Conservation (phyloP, 2,329 filamentous ascomycete genomes). For the Aspergillus fijiensis region DNA sequence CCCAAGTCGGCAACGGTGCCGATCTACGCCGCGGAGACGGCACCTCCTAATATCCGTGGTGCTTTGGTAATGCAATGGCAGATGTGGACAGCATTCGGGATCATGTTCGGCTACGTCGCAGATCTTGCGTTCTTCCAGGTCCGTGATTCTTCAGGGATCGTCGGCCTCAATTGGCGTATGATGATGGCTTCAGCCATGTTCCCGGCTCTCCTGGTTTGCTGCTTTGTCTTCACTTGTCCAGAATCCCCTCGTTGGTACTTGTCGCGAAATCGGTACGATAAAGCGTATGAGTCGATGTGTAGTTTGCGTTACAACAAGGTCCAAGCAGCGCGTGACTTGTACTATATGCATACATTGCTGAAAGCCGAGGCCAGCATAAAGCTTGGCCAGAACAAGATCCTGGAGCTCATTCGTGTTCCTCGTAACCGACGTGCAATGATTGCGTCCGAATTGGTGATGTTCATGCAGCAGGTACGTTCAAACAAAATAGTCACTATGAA, state of each 20-base stretch:
- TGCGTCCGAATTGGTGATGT: slow-evolving; percentile 65
- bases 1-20: slow-evolving; percentile 73
- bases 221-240: slow-evolving; percentile 64
- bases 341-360: slow-evolving; percentile 55
- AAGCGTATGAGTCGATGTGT: slow-evolving; percentile 45
- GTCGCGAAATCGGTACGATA: slow-evolving; percentile 42
- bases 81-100: slow-evolving; percentile 53
- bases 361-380: slow-evolving; percentile 59
- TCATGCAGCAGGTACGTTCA: slow-evolving; percentile 59
- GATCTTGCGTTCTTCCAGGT: slow-evolving; percentile 62
- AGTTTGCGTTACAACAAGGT: slow-evolving; percentile 45
- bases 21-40: slow-evolving; percentile 73
- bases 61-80: slow-evolving; percentile 84
- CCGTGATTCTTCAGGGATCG: slow-evolving; percentile 52
- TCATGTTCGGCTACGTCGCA: slow-evolving; percentile 58
- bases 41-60: slow-evolving; percentile 67
- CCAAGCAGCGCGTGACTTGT: slow-evolving; percentile 47
- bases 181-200: slow-evolving; percentile 69
- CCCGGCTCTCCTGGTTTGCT: slow-evolving; percentile 58
- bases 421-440: slow-evolving; percentile 62
- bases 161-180: slow-evolving; percentile 64
- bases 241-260: slow-evolving; percentile 52
- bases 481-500: too few species aligned
- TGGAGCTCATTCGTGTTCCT: slow-evolving; percentile 60
- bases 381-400: slow-evolving; percentile 51